Evolutionary conservation across 2,329 filamentous ascomycete species (phyloP).

Genomic region (Botrytis pseudocinerea): DNA sequence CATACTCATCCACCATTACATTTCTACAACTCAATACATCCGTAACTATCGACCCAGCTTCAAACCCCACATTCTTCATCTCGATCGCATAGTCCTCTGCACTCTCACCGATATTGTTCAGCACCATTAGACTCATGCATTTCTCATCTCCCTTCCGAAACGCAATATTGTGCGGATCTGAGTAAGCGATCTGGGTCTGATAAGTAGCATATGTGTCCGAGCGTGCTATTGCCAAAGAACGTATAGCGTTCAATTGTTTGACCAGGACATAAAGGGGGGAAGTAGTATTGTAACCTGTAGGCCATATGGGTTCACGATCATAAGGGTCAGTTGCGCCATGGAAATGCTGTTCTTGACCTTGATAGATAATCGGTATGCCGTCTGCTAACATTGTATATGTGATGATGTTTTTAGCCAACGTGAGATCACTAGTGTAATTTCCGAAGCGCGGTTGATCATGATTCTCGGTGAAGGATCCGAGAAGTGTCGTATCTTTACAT

Average conservation of each 20-base stretch:
- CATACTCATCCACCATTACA: constrained; percentile 12
- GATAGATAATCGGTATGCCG: constrained; percentile 54
- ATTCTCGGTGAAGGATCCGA: constrained; percentile 45
- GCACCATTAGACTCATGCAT: constrained; percentile 37
- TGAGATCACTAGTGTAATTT: constrained; percentile 31
- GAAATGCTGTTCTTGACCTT: constrained; percentile 54
- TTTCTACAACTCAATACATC: constrained; percentile 28
- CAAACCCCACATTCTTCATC: constrained; percentile 24
- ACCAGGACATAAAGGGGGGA: constrained; percentile 45
- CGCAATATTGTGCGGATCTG: constrained; percentile 26
- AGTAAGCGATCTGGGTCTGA: constrained; percentile 24
- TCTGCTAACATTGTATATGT: constrained; percentile 51
- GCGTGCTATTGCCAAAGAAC: constrained; percentile 21
- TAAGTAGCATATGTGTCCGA: constrained; percentile 25
- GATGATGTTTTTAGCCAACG: constrained; percentile 47
- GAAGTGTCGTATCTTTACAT: constrained; percentile 40
- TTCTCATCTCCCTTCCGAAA: constrained; percentile 27
- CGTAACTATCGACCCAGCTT: constrained; percentile 18
- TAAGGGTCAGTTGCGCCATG: constrained; percentile 43
- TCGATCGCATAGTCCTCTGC: constrained; percentile 18
- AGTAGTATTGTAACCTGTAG: constrained; percentile 42
- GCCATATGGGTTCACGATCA: constrained; percentile 49
- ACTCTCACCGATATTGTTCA: constrained; percentile 43
- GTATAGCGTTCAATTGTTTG: constrained; percentile 28
- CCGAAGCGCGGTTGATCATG: constrained; percentile 47